phyloP scores from a whole-genome alignment of 495 filamentous ascomycete species.

The Neurospora sp. region DNA sequence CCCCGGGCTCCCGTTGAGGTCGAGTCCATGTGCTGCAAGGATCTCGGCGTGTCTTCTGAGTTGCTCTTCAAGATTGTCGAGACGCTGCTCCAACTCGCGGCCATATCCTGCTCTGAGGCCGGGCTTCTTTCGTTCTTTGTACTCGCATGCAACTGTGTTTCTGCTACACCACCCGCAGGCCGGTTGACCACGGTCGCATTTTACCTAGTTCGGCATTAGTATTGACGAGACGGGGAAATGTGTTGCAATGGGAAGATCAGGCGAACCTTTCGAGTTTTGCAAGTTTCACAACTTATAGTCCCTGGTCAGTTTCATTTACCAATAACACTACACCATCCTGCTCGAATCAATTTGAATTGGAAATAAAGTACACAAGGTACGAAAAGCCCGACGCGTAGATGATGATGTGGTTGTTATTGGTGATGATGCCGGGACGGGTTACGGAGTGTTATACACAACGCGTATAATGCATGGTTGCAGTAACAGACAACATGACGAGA shows the following conservation, averaged over 20 bases:
- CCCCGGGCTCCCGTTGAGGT: constrained; percentile 10
- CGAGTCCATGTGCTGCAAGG: constrained; percentile 23
- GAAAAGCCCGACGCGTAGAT: background rate
- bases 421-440: background rate
- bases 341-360: background rate
- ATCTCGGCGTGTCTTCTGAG: constrained; percentile 40
- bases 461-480: background rate
- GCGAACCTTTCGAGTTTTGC: background rate
- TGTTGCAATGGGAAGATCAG: background rate
- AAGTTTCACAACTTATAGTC: background rate
- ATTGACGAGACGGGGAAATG: background rate
- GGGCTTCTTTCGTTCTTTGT: constrained; percentile 79
- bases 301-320: background rate
- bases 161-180: constrained; percentile 82
- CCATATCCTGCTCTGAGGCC: constrained; percentile 79
- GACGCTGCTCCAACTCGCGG: constrained; percentile 72
- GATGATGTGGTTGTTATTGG: background rate
- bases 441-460: background rate
- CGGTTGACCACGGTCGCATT: constrained; percentile 74
- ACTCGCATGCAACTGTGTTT: constrained; percentile 69
- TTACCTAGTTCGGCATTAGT: constrained; percentile 38
- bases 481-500: background rate
- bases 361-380: background rate
- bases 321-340: background rate
- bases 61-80: constrained; percentile 48